phyloP scores from a whole-genome alignment of 108 stramenopile species.

The Nitzschia putrida region DNA sequence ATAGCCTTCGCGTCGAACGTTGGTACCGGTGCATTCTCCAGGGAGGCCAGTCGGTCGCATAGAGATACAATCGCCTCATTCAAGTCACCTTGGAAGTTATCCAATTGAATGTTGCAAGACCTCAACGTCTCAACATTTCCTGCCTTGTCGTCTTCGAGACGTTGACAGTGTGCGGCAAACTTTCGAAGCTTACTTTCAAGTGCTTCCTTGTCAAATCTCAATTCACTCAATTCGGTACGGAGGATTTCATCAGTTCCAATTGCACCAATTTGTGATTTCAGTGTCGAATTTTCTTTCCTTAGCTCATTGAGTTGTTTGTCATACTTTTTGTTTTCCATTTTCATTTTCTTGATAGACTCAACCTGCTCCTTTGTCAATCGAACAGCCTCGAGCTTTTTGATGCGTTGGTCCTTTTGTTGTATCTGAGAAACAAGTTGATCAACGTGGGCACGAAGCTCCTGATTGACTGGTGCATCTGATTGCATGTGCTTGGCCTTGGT shows the following conservation, averaged over 20 bases:
- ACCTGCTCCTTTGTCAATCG: conserved; percentile 77
- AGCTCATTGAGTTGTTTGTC: conserved; percentile 37
- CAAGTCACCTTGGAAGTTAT: conserved; percentile 48
- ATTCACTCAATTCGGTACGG: conserved; percentile 42
- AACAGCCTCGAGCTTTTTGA: conserved; percentile 75
- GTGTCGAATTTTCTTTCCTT: conserved; percentile 23
- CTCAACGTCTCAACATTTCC: conserved; percentile 46
- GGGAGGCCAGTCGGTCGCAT: conserved; percentile 59
- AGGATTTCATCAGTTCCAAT: conserved; percentile 23
- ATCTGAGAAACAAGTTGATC: conserved; percentile 45
- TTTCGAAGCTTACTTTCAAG: conserved; percentile 80
- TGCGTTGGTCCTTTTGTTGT: conserved; percentile 66
- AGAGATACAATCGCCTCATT: conserved; percentile 57
- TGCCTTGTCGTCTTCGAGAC: conserved; percentile 76
- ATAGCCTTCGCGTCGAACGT: conserved; percentile 19
- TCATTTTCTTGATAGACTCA: conserved; percentile 70
- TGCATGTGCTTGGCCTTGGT: no score
- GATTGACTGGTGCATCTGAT: no score
- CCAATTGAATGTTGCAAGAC: conserved; percentile 42
- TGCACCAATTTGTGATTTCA: conserved; percentile 9
- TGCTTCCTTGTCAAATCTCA: conserved; percentile 69
- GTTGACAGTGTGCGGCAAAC: conserved; percentile 71
- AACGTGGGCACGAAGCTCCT: background rate
- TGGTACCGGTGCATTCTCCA: conserved; percentile 62
- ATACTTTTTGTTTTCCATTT: conserved; percentile 61